Percentiles rank a stretch among this genome's conserved stretches.
Evolutionary conservation across 169 alveolate genomes (phyloP).

Genomic region (Cryptosporidium ubiquitum): DNA sequence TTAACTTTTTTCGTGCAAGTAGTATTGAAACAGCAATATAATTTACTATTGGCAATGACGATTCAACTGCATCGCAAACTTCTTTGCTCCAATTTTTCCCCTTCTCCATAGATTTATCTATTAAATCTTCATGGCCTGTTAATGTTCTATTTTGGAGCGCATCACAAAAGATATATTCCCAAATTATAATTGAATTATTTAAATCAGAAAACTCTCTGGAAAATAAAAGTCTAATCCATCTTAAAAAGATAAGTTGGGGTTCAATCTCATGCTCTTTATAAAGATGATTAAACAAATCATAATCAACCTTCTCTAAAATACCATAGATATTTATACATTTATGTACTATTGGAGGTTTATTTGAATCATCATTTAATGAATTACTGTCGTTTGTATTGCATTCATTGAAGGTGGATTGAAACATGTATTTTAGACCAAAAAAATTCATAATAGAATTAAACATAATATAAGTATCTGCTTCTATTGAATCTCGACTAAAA

Average conservation of each 20-base stretch:
- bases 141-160: constrained; percentile 10
- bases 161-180: constrained; percentile 64
- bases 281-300: constrained; percentile 33
- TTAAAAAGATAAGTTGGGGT: constrained; percentile 56
- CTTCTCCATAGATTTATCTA: neutral
- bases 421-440: constrained; percentile 83
- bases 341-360: constrained; percentile 80
- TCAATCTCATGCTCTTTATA: constrained; percentile 39
- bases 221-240: constrained; percentile 86
- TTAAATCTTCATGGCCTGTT: neutral
- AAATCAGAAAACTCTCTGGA: constrained; percentile 80
- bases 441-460: constrained; percentile 81
- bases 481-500: constrained; percentile 76
- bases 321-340: constrained; percentile 81
- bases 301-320: constrained; percentile 75
- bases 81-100: neutral
- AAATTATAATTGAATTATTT: constrained; percentile 43
- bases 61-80: constrained; percentile 27
- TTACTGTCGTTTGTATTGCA: constrained; percentile 26
- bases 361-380: constrained; percentile 51
- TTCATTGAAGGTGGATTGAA: constrained; percentile 53
- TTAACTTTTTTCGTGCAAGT: neutral
- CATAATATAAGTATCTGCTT: constrained; percentile 85
- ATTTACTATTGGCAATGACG: constrained; percentile 46
- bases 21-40: constrained; percentile 47